These are phyloP conservation scores for Ceratocystis lukuohia DNA, from an alignment of 2,329 filamentous ascomycete genomes.

Conservation along the genomic window DNA sequence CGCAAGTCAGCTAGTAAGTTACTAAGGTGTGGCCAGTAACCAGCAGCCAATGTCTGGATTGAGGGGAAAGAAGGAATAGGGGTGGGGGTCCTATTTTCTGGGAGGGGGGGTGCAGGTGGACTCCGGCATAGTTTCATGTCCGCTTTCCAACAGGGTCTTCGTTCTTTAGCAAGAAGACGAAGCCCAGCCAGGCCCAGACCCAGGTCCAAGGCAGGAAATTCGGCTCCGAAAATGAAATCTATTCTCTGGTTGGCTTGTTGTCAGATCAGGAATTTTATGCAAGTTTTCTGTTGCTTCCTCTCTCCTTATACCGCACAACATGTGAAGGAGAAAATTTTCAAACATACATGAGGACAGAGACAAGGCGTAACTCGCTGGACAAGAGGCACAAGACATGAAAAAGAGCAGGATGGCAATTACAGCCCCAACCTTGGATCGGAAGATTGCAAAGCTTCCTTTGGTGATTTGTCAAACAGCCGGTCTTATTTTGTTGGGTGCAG, in stretches of 20 bases:
- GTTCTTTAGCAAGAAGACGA: background rate
- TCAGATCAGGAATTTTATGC: constrained; percentile 5
- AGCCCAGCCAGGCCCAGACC: too few relatives aligned
- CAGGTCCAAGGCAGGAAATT: background rate
- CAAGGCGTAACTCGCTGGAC: background rate
- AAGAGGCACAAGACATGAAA: background rate
- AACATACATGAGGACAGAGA: background rate
- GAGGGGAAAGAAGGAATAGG: constrained; percentile 6
- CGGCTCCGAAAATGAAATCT: background rate
- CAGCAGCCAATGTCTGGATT: background rate
- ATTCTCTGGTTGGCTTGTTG: background rate
- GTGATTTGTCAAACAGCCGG: too few relatives aligned
- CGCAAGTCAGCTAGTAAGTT: background rate
- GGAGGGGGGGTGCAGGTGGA: background rate
- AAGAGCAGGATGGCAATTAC: background rate
- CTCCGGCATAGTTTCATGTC: background rate
- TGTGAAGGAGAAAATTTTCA: constrained; percentile 7
- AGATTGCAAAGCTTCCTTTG: background rate
- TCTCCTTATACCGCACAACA: background rate
- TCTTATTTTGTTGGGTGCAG: too few relatives aligned
- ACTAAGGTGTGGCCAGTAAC: too few relatives aligned
- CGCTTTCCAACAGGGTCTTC: background rate
- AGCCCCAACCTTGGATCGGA: background rate
- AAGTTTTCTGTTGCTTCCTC: background rate
- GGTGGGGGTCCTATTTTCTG: background rate